phyloP scores from a whole-genome alignment of 2,329 filamentous ascomycete genomes.

The Colletotrichum aenigma region DNA sequence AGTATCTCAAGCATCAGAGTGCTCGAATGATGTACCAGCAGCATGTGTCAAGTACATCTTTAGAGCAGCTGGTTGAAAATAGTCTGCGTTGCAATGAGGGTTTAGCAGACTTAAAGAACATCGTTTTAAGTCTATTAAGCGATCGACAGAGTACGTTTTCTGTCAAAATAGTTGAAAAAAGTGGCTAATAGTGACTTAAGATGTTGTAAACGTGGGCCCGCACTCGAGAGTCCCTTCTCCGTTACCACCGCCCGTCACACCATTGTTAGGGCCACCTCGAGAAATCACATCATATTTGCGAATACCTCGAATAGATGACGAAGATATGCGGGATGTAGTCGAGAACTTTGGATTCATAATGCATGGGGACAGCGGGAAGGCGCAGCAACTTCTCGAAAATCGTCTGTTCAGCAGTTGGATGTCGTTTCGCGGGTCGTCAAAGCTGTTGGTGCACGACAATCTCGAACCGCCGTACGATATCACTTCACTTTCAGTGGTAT shows the following conservation, averaged over 20 bases:
- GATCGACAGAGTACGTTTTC: neutral
- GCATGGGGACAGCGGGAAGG: neutral
- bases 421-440: neutral
- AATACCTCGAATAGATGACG: neutral
- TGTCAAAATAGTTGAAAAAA: fast-evolving
- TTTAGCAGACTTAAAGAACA: neutral
- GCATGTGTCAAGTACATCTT: neutral
- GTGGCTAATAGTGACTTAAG: neutral
- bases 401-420: neutral
- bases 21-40: neutral
- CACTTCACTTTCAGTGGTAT: neutral
- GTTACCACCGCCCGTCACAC: neutral
- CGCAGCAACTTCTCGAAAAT: neutral
- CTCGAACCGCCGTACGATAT: neutral
- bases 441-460: neutral
- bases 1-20: neutral
- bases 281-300: neutral
- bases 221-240: neutral
- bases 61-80: neutral
- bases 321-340: neutral
- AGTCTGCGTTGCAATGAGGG: neutral
- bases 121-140: neutral
- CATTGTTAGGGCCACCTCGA: neutral
- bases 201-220: neutral
- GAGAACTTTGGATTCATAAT: neutral